Percentiles rank a stretch among this genome's conserved stretches.
Evolutionary conservation across 129 eudicot species (phyloP).

Genomic region (Pulicaria dysenterica): DNA sequence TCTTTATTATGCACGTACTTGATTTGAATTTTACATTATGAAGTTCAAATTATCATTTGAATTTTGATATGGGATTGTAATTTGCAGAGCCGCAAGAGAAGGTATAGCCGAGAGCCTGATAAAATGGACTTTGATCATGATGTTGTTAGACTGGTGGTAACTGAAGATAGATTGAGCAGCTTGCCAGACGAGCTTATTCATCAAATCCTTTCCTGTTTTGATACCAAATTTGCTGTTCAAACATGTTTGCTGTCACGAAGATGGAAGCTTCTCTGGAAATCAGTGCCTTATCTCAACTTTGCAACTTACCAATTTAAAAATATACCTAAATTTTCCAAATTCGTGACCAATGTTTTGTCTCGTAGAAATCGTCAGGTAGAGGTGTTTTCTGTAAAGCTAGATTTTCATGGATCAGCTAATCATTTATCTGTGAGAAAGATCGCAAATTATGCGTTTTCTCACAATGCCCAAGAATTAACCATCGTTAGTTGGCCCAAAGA

Average conservation of each 20-base stretch:
- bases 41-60: background rate
- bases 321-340: conserved; percentile 14
- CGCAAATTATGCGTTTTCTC: conserved; percentile 27
- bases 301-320: background rate
- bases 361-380: conserved; percentile 13
- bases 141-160: background rate
- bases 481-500: background rate
- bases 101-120: background rate
- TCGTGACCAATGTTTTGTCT: conserved; percentile 21
- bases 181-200: conserved; percentile 34
- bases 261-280: conserved; percentile 31
- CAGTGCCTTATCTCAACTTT: conserved; percentile 27
- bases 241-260: conserved; percentile 24
- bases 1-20: background rate
- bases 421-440: conserved; percentile 13
- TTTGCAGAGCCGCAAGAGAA: too few species aligned
- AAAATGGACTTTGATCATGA: conserved; percentile 14
- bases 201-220: conserved; percentile 24
- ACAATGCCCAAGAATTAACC: conserved; percentile 24
- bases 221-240: conserved; percentile 23
- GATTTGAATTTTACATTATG: background rate
- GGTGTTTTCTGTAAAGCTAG: conserved; percentile 13
- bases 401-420: background rate
- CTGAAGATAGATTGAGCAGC: conserved; percentile 32
- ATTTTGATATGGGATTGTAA: too few species aligned